phyloP scores from a whole-genome alignment of 257 asterid species.

The Solanum etuberosum region DNA sequence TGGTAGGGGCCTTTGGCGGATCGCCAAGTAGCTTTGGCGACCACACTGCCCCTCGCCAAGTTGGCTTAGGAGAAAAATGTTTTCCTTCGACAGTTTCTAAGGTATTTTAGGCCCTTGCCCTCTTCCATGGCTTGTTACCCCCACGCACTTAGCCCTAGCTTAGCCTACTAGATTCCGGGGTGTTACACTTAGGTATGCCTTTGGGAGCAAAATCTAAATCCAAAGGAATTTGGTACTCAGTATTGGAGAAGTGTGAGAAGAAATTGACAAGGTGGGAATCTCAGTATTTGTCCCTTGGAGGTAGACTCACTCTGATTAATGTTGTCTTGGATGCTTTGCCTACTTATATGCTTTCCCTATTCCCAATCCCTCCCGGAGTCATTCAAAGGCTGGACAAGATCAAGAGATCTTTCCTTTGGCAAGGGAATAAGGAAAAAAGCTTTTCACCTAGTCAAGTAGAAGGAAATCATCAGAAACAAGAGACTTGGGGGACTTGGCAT shows the following conservation, averaged over 20 bases:
- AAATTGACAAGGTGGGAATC: background rate
- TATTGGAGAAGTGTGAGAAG: background rate
- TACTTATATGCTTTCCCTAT: background rate
- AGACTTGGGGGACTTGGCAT: background rate
- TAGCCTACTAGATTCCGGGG: too few species aligned
- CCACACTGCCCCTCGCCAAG: too few species aligned
- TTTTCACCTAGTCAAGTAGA: background rate
- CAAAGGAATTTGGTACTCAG: background rate
- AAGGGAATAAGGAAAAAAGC: background rate
- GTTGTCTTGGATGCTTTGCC: background rate
- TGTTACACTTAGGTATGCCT: background rate
- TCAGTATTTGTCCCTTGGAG: background rate
- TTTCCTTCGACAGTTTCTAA: too few species aligned
- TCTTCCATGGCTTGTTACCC: too few species aligned
- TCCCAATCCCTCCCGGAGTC: background rate
- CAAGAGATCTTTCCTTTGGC: background rate
- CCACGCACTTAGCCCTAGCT: too few species aligned
- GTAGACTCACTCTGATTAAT: background rate
- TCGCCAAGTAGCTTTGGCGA: too few species aligned
- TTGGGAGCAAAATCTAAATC: background rate
- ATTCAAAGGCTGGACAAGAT: background rate
- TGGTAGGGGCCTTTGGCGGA: too few species aligned
- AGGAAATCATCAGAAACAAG: background rate
- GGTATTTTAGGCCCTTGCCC: too few species aligned
- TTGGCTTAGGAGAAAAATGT: too few species aligned